phyloP scores from a whole-genome alignment of 768 basidiomycete genomes.

The Leccinum rimulosum region DNA sequence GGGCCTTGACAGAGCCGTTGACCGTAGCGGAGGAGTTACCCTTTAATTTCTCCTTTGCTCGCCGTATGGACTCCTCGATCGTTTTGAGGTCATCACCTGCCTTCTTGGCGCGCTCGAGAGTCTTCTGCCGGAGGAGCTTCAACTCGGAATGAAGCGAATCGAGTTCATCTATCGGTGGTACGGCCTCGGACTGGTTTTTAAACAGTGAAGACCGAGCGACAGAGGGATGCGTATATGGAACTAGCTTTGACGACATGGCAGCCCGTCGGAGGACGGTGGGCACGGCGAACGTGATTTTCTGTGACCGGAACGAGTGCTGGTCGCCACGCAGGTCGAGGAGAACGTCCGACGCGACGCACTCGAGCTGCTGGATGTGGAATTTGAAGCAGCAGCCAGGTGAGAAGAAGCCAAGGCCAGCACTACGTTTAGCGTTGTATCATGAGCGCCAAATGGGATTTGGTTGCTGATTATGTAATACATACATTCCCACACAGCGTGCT shows the following conservation, averaged over 20 bases:
- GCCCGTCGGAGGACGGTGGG: neutral
- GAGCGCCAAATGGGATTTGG: slow-evolving; percentile 27
- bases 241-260: slow-evolving; percentile 62
- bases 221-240: slow-evolving; percentile 46
- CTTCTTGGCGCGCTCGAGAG: slow-evolving; percentile 66
- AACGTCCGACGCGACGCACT: slow-evolving; percentile 17
- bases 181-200: slow-evolving; percentile 58
- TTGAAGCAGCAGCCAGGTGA: slow-evolving; percentile 18
- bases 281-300: neutral
- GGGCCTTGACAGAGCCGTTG: slow-evolving; percentile 43
- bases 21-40: slow-evolving; percentile 46
- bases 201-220: slow-evolving; percentile 57
- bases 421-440: slow-evolving; percentile 30
- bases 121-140: slow-evolving; percentile 46
- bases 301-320: slow-evolving; percentile 12
- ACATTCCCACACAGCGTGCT: slow-evolving; percentile 22
- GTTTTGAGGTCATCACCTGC: slow-evolving; percentile 71
- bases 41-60: slow-evolving; percentile 72
- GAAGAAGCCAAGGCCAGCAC: slow-evolving; percentile 22
- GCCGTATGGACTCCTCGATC: slow-evolving; percentile 74
- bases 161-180: slow-evolving; percentile 74
- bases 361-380: slow-evolving; percentile 17
- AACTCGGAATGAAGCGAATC: slow-evolving; percentile 65
- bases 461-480: slow-evolving; percentile 26
- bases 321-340: slow-evolving; percentile 10